Evolutionary conservation across 2,329 filamentous ascomycete species (phyloP).

Genomic region (Colletotrichum liaoningense): DNA sequence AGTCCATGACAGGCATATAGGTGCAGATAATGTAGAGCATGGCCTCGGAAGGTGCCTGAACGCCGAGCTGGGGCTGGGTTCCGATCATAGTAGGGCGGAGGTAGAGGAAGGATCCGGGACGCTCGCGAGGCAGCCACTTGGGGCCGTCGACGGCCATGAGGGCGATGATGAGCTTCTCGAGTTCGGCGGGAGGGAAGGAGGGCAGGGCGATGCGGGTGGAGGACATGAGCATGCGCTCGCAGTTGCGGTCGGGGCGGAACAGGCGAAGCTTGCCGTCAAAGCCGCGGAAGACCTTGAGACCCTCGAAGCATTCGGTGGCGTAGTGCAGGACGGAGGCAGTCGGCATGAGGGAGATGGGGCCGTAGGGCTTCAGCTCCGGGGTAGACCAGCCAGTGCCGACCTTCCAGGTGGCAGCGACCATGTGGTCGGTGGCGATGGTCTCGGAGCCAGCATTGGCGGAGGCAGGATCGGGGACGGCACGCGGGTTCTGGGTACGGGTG

Average conservation of each 20-base stretch:
- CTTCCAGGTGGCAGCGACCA: slow-evolving; percentile 81
- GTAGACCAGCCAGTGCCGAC: slow-evolving; percentile 74
- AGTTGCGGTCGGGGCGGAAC: slow-evolving; percentile 82
- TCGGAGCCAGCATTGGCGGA: slow-evolving; percentile 58
- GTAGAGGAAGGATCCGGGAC: slow-evolving; percentile 81
- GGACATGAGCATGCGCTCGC: slow-evolving; percentile 71
- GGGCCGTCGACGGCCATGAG: slow-evolving; percentile 79
- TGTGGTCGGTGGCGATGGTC: slow-evolving; percentile 84
- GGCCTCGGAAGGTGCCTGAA: slow-evolving; percentile 84
- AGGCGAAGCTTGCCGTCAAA: slow-evolving; percentile 79
- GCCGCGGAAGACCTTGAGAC: slow-evolving; percentile 84
- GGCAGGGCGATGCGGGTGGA: slow-evolving; percentile 79
- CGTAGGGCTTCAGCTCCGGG: slow-evolving; percentile 81
- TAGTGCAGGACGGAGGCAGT: slow-evolving; percentile 88
- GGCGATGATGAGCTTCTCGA: slow-evolving; percentile 79
- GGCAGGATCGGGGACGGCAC: slow-evolving; percentile 63
- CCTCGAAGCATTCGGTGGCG: slow-evolving; percentile 92
- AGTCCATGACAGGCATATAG: slow-evolving; percentile 69
- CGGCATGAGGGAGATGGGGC: slow-evolving; percentile 81
- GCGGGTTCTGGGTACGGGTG: slow-evolving; percentile 62
- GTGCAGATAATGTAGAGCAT: slow-evolving; percentile 85
- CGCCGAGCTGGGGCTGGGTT: slow-evolving; percentile 82
- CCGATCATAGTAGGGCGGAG: slow-evolving; percentile 89
- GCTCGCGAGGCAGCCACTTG: slow-evolving; percentile 81
- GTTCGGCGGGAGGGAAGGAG: slow-evolving; percentile 75